These are phyloP conservation scores for Gossypium herbaceum DNA, from an alignment of 345 rosid species.

Conservation along the genomic window DNA sequence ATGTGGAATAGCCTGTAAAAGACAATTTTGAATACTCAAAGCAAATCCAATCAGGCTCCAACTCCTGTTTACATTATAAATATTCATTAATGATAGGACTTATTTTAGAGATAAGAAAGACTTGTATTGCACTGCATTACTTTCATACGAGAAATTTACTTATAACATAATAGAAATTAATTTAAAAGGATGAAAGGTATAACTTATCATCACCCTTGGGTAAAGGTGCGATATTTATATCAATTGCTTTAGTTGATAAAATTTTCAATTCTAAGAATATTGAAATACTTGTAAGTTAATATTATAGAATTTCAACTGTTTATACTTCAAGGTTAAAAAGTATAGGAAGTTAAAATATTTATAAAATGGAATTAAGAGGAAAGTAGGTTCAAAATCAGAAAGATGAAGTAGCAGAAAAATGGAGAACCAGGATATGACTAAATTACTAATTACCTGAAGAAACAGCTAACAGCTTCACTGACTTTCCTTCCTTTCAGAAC, in stretches of 20 bases:
- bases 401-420: not conserved
- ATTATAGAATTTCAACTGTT: not conserved
- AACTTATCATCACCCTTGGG: not conserved
- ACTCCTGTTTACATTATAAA: not conserved
- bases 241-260: not conserved
- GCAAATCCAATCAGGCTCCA: not conserved
- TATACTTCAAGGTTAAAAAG: not conserved
- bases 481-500: conserved; percentile 63
- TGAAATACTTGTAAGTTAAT: not conserved
- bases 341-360: not conserved
- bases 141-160: not conserved
- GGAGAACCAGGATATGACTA: not conserved
- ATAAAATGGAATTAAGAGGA: not conserved
- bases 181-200: not conserved
- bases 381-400: not conserved
- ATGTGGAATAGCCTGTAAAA: not conserved
- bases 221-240: not conserved
- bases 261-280: not conserved
- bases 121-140: not conserved
- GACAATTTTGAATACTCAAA: not conserved
- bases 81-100: not conserved
- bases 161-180: not conserved
- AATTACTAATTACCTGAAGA: conserved; percentile 58
- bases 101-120: not conserved
- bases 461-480: conserved; percentile 73